Conservation (phyloP, 1,284 basidiomycete genomes). For the Malassezia brasiliensis region DNA sequence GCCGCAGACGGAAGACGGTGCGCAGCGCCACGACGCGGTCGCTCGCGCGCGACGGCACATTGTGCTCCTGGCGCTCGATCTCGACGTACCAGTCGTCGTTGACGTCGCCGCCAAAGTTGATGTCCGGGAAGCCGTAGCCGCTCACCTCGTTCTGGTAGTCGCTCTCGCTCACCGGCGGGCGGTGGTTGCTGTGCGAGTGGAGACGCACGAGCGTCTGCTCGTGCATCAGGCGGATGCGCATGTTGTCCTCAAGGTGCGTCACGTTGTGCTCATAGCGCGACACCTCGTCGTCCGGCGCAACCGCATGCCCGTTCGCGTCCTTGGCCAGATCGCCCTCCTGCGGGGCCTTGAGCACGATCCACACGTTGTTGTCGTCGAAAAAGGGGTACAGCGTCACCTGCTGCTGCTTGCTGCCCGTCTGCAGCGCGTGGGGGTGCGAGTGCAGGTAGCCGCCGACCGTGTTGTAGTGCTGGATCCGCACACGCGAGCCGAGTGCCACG, state of each 20-base stretch:
- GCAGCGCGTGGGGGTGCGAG: slow-evolving; percentile 82
- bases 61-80: slow-evolving; percentile 59
- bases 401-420: slow-evolving; percentile 65
- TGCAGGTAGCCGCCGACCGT: slow-evolving; percentile 97
- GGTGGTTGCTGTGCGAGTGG: slow-evolving; percentile 78
- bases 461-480: slow-evolving; percentile 80
- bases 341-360: slow-evolving; percentile 61
- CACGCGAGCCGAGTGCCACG: slow-evolving; percentile 70
- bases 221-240: slow-evolving; percentile 75
- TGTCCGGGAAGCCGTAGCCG: slow-evolving; percentile 60
- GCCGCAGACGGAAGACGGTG: slow-evolving; percentile 73
- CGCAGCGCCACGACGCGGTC: slow-evolving; percentile 61
- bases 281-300: slow-evolving; percentile 28
- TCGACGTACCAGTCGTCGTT: slow-evolving; percentile 95
- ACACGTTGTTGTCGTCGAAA: slow-evolving; percentile 80
- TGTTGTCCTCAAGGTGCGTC: slow-evolving; percentile 59
- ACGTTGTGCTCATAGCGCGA: slow-evolving; percentile 49
- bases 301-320: slow-evolving; percentile 35
- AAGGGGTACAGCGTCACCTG: slow-evolving; percentile 97
- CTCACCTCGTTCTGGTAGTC: slow-evolving; percentile 99
- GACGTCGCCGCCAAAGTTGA: slow-evolving; percentile 58
- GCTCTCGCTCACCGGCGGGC: slow-evolving; percentile 91
- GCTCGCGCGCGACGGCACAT: slow-evolving; percentile 35
- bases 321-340: slow-evolving; percentile 53
- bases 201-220: slow-evolving; percentile 70